Conservation (phyloP, 2,329 filamentous ascomycete genomes). For the Neurospora sp. region DNA sequence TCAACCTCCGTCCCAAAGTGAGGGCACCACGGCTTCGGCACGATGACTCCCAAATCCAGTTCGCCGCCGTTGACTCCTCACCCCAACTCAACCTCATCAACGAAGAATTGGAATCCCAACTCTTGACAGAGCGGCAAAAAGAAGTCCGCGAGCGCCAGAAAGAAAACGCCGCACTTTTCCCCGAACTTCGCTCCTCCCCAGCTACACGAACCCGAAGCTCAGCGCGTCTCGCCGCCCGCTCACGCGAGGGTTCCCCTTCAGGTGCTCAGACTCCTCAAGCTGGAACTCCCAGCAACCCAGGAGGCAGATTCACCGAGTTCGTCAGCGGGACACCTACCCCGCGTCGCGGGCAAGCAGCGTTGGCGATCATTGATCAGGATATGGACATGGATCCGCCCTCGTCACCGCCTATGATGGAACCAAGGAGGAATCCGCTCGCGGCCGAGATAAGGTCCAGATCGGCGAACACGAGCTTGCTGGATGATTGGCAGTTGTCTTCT, state of each 20-base stretch:
- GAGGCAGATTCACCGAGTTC: slow-evolving; percentile 37
- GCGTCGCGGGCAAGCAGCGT: slow-evolving; percentile 37
- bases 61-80: slow-evolving; percentile 58
- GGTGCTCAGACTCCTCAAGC: slow-evolving; percentile 19
- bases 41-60: slow-evolving; percentile 74
- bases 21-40: slow-evolving; percentile 50
- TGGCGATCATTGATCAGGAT: slow-evolving; percentile 37
- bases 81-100: slow-evolving; percentile 29
- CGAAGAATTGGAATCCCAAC: slow-evolving; percentile 52
- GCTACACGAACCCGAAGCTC: slow-evolving; percentile 8
- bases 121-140: slow-evolving; percentile 68
- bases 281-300: slow-evolving; percentile 35
- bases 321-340: slow-evolving; percentile 53
- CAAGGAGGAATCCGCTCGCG: slow-evolving; percentile 41
- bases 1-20: slow-evolving; percentile 18
- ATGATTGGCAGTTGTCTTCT: slow-evolving; percentile 45
- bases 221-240: not conserved
- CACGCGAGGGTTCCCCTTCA: not conserved
- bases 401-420: slow-evolving; percentile 40
- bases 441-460: slow-evolving; percentile 43
- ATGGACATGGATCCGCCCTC: slow-evolving; percentile 45
- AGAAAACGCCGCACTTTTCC: slow-evolving; percentile 57
- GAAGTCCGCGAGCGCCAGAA: slow-evolving; percentile 68
- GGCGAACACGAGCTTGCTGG: slow-evolving; percentile 28
- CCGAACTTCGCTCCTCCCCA: slow-evolving; percentile 53